Evolutionary conservation across 768 basidiomycete species (phyloP), one percentile per base, ranked within the genome.

Genomic region (Pisolithus sp.): DNA sequence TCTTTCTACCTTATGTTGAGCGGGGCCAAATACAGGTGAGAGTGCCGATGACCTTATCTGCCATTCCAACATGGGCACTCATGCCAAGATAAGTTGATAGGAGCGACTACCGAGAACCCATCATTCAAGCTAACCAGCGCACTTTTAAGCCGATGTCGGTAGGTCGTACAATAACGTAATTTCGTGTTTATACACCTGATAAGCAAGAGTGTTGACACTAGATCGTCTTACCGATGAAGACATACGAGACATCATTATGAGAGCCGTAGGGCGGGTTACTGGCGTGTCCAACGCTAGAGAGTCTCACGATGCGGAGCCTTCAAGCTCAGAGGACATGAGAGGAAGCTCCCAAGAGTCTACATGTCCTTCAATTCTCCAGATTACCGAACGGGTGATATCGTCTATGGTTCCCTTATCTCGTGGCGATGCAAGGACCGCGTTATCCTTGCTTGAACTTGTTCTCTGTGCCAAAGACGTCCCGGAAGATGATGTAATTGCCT

Each of bases 21-120:
- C 81, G 77, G 52, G 90, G 91, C 1, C 77, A 78, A 54, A 79
- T 92, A 23, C 85, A 85, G 68, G 81, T 81, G 43, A 54, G 41
- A 34, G 6, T 28, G 36, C 34, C 45, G 13, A 7, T 49, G 41
- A 10, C 41, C 7, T 9, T 24, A 24, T 42, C 7, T 36, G 18
- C 38, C 15, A 21, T 42, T 21, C 31, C 40, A 31, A 51, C 34
- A 49, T n/a, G 20, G 47, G 47, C 50, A 46, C 21, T 37, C 24
- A 28, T 42, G 37, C 10, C 24, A 13, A 15, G 18, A 17, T 34
- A 13, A 85, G 80, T 70, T 90, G 26, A 79, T 91, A 59, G 89
- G 89, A 24, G 89, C 90, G 1, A 93, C 90, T 3, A 93, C 90
- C 1, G 91, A 93, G 66, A 93, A 93, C 55, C 90, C 90, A 1